Conservation (phyloP, 73 alveolate genomes). For the Paramecium sexaurelia region DNA sequence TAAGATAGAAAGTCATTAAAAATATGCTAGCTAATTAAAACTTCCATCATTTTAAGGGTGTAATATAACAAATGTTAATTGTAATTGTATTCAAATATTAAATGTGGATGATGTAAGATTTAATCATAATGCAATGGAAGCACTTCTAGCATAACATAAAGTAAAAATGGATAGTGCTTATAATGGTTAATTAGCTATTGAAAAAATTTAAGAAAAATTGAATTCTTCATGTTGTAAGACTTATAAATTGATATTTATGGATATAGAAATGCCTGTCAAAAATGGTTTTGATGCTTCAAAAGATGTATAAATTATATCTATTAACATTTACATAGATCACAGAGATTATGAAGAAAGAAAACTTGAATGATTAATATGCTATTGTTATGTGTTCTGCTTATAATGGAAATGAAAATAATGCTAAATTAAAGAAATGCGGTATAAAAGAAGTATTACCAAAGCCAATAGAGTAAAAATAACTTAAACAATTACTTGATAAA, state of each 20-base stretch:
- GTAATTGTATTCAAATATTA: neutral
- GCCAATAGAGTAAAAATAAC: neutral
- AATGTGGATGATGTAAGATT: slow-evolving; percentile 25
- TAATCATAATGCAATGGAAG: slow-evolving; percentile 33
- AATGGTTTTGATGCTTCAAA: neutral
- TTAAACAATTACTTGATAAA: neutral
- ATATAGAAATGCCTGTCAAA: slow-evolving; percentile 21
- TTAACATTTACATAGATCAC: neutral
- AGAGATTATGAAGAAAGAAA: neutral
- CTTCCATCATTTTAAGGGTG: neutral
- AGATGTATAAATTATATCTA: neutral
- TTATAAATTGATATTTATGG: neutral
- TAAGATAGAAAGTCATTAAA: neutral
- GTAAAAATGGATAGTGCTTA: slow-evolving; percentile 28
- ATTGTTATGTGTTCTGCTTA: neutral
- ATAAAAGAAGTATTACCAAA: neutral
- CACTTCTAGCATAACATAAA: neutral
- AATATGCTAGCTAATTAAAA: neutral
- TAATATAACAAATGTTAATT: neutral
- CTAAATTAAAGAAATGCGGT: neutral
- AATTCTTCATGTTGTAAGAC: neutral
- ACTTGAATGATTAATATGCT: neutral
- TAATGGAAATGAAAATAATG: neutral
- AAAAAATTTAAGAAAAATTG: neutral
- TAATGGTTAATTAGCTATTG: slow-evolving; percentile 17